These are phyloP conservation scores for Panicum virgatum DNA, from an alignment of 202 grass and related monocot genomes.

Conservation along the genomic window DNA sequence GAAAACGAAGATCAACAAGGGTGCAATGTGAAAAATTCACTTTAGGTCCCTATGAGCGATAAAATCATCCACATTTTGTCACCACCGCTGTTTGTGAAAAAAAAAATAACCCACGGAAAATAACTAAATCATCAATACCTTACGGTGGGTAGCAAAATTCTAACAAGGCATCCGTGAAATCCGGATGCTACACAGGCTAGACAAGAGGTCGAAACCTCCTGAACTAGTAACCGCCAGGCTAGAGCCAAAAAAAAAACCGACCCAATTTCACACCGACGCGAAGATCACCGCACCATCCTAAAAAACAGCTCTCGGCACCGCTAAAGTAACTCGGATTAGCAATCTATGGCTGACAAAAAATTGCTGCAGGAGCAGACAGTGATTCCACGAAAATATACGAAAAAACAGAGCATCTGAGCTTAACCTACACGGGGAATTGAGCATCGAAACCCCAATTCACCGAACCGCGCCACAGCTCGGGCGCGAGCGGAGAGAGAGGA, in stretches of 20 bases:
- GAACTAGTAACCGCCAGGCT: neutral
- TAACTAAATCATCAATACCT: neutral
- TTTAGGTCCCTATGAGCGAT: neutral
- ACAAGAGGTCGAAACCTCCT: neutral
- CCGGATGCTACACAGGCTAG: neutral
- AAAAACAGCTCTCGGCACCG: neutral
- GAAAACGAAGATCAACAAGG: neutral
- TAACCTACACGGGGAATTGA: constrained; percentile 36
- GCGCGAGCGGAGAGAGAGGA: neutral
- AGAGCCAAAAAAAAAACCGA: neutral
- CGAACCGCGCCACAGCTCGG: neutral
- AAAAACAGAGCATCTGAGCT: constrained; percentile 20
- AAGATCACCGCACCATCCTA: neutral
- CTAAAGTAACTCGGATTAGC: neutral
- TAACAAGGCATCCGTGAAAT: neutral
- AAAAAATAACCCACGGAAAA: neutral
- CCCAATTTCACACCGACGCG: constrained; percentile 24
- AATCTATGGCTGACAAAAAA: neutral
- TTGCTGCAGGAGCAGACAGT: neutral
- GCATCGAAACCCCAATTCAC: constrained; percentile 34
- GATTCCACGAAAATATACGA: constrained; percentile 5
- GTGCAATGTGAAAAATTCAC: neutral
- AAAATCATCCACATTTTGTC: constrained; percentile 39
- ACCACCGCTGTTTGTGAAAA: neutral
- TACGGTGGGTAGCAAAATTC: neutral